Percentiles rank a stretch among this genome's conserved stretches.
phyloP scores from a whole-genome alignment of 345 rosid genomes.

The Leavenworthia alabamica region DNA sequence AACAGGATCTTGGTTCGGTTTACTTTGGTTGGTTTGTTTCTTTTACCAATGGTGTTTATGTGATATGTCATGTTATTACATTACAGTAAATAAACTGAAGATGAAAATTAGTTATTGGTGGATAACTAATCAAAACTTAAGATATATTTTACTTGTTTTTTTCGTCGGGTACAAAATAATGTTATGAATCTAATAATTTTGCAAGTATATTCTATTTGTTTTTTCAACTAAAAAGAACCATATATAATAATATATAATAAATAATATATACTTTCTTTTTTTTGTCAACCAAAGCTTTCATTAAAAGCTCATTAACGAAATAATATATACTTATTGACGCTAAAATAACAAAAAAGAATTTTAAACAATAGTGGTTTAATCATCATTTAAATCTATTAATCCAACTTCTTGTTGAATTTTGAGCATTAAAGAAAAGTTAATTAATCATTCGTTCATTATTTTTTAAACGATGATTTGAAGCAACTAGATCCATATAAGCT shows the following conservation, averaged over 20 bases:
- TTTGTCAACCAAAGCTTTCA: too few species aligned
- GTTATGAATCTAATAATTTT: background rate
- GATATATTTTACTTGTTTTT: background rate
- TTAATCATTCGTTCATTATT: background rate
- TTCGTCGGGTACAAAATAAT: background rate
- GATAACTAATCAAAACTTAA: background rate
- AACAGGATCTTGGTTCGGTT: background rate
- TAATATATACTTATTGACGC: too few species aligned
- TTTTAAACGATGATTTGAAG: background rate
- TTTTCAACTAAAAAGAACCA: background rate
- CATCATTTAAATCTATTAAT: background rate
- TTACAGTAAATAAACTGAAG: background rate
- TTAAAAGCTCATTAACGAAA: too few species aligned
- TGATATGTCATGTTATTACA: background rate
- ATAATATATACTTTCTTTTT: too few species aligned
- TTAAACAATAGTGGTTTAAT: background rate
- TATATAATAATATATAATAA: too few species aligned
- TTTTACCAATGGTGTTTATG: background rate
- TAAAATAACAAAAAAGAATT: too few species aligned
- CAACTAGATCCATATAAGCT: background rate
- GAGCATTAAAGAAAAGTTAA: background rate
- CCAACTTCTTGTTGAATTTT: background rate
- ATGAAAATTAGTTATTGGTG: background rate
- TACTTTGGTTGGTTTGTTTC: slow-evolving; percentile 3
- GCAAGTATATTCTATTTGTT: background rate